A percentile compares a stretch with the other conserved stretches of the same genome.
Evolutionary conservation across 805 yeast genomes (phyloP).

Genomic region (Myxozyma monticola): DNA sequence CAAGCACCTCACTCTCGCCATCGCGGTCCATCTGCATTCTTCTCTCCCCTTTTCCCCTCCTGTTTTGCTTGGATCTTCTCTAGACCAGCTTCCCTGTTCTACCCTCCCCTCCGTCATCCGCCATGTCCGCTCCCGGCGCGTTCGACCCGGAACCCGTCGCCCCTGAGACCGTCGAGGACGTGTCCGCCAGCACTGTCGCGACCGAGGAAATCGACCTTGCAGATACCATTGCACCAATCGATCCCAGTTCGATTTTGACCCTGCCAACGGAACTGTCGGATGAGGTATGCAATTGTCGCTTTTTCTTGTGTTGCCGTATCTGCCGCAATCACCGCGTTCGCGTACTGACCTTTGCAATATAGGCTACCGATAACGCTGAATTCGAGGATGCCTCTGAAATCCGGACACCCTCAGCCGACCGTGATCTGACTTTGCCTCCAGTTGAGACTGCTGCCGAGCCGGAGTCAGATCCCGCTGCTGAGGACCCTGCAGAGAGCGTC

Average conservation of each 20-base stretch:
- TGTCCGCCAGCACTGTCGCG: neutral
- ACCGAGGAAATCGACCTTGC: neutral
- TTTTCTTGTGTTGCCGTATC: neutral
- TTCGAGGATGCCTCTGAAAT: conserved; percentile 18
- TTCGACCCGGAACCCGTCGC: neutral
- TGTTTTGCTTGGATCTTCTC: neutral
- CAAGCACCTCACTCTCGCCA: too few relatives aligned
- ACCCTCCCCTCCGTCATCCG: neutral
- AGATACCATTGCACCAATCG: neutral
- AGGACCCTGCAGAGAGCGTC: neutral
- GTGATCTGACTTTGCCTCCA: conserved; percentile 7
- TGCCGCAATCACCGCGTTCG: too few relatives aligned
- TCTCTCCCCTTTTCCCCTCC: neutral
- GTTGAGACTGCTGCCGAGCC: neutral
- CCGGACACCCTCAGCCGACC: conserved; percentile 12
- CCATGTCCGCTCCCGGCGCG: neutral
- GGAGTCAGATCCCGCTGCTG: neutral
- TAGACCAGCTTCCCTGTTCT: neutral
- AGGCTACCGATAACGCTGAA: conserved; percentile 17
- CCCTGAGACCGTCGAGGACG: neutral
- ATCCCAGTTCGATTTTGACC: too few relatives aligned
- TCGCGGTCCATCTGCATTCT: neutral
- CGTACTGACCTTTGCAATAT: too few relatives aligned
- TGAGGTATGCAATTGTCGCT: neutral
- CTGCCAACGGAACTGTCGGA: too few relatives aligned